Conservation (phyloP, 352 stramenopile genomes). For the Phytophthora lateralis region DNA sequence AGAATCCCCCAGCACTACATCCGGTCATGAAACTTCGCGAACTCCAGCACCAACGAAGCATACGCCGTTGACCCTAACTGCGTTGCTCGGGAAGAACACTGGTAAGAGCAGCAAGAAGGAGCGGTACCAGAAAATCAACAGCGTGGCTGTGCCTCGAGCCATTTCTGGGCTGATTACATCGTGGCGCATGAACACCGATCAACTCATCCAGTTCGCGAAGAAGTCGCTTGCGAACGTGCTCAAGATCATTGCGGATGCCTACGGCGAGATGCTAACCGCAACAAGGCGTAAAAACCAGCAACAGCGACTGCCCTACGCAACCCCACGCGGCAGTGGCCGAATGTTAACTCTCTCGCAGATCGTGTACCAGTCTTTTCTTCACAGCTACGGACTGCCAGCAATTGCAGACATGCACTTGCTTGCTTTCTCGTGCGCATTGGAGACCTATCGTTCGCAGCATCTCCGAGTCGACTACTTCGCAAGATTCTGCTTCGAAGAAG, state of each 20-base stretch:
- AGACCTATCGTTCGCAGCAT: slow-evolving; percentile 68
- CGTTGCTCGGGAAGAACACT: slow-evolving; percentile 47
- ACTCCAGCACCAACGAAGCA: slow-evolving; percentile 25
- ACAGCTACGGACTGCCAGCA: slow-evolving; percentile 74
- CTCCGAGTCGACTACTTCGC: slow-evolving; percentile 79
- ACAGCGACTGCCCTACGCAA: slow-evolving; percentile 24
- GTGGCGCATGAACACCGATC: slow-evolving; percentile 84
- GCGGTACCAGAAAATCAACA: slow-evolving; percentile 83
- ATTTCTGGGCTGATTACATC: slow-evolving; percentile 77
- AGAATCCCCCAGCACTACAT: background rate
- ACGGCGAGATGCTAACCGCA: slow-evolving; percentile 72
- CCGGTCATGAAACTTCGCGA: slow-evolving; percentile 6
- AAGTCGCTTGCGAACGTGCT: slow-evolving; percentile 73
- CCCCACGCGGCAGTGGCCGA: slow-evolving; percentile 28
- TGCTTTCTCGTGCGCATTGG: slow-evolving; percentile 71
- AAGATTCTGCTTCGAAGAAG: slow-evolving; percentile 79
- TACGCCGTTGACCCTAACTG: slow-evolving; percentile 53
- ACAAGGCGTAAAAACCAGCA: slow-evolving; percentile 53
- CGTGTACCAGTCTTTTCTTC: slow-evolving; percentile 84
- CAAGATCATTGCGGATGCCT: slow-evolving; percentile 73
- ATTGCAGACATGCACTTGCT: slow-evolving; percentile 86
- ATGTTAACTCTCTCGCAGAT: slow-evolving; percentile 68
- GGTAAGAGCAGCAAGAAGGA: slow-evolving; percentile 46
- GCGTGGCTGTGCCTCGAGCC: slow-evolving; percentile 56
- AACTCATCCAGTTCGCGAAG: slow-evolving; percentile 80